A percentile compares a stretch with the other conserved stretches of the same genome.
Conservation (phyloP, 2,329 filamentous ascomycete species). For the Basipetospora chlamydospora region DNA sequence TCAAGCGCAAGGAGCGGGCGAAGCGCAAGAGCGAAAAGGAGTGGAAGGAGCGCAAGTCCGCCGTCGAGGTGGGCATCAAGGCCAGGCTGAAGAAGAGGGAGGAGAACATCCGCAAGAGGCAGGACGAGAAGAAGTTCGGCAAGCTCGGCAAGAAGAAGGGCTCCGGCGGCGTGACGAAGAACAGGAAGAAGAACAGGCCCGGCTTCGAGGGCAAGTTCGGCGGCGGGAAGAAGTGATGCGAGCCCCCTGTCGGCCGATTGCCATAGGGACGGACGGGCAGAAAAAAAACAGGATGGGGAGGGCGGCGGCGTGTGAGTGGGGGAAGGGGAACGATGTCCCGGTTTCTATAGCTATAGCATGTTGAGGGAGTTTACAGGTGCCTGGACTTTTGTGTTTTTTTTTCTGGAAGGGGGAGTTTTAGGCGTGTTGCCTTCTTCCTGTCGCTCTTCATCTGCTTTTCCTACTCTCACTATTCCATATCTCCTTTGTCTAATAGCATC, state of each 20-base stretch:
- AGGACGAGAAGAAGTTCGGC: slow-evolving; percentile 45
- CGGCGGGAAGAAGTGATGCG: slow-evolving; percentile 32
- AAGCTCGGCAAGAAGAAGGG: slow-evolving; percentile 15
- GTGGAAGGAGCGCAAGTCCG: slow-evolving; percentile 61
- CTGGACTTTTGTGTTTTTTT: background rate
- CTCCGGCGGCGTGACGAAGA: background rate
- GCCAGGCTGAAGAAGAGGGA: slow-evolving; percentile 72
- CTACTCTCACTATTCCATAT: no score
- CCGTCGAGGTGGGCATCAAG: slow-evolving; percentile 61
- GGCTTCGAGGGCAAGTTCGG: slow-evolving; percentile 58
- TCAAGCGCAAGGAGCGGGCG: slow-evolving; percentile 79
- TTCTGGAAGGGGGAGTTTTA: background rate
- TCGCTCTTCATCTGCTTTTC: background rate
- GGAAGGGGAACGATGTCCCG: background rate
- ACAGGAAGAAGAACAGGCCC: slow-evolving; percentile 33
- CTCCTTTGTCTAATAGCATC: no score
- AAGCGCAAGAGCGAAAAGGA: slow-evolving; percentile 89
- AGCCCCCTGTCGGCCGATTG: no score
- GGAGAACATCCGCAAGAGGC: slow-evolving; percentile 59
- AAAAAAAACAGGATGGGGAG: no score
- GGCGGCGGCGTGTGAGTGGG: slow-evolving; percentile 3
- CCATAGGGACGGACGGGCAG: no score
- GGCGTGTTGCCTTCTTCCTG: background rate
- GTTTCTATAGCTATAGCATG: background rate
- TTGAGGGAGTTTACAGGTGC: background rate